These are phyloP conservation scores for Salix caprea DNA, from an alignment of 345 rosid genomes.

Conservation along the genomic window DNA sequence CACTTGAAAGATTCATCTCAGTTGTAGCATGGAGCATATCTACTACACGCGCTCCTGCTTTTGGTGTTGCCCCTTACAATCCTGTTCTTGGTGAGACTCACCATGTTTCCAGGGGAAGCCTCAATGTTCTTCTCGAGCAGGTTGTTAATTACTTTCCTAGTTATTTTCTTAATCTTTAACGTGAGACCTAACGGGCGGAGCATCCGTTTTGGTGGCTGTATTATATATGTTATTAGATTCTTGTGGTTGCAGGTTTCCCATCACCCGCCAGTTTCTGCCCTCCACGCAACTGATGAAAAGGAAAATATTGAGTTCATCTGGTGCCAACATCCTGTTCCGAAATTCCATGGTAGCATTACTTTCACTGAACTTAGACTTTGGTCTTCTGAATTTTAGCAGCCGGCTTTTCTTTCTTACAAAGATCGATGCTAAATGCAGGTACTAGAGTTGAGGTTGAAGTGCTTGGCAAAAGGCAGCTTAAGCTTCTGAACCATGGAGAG, in stretches of 20 bases:
- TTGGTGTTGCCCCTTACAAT: slow-evolving; percentile 78
- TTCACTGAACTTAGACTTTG: neutral
- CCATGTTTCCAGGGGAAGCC: slow-evolving; percentile 58
- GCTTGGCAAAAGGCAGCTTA: slow-evolving; percentile 55
- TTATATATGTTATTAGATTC: neutral
- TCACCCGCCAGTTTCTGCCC: slow-evolving; percentile 85
- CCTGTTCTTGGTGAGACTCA: slow-evolving; percentile 91
- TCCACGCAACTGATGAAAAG: slow-evolving; percentile 70
- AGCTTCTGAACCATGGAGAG: slow-evolving; percentile 49
- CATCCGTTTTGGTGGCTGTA: neutral
- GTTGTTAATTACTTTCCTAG: slow-evolving; percentile 12
- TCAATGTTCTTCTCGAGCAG: slow-evolving; percentile 76
- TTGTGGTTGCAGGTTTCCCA: slow-evolving; percentile 59
- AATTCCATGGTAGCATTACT: slow-evolving; percentile 45
- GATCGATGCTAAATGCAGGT: slow-evolving; percentile 28
- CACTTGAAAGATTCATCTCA: slow-evolving; percentile 49
- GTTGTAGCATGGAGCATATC: slow-evolving; percentile 75
- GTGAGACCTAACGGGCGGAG: too few species aligned
- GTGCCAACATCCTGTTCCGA: slow-evolving; percentile 63
- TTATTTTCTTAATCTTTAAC: neutral
- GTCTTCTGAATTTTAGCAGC: neutral
- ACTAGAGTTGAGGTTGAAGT: slow-evolving; percentile 62
- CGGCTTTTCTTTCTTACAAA: neutral
- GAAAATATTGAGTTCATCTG: slow-evolving; percentile 59
- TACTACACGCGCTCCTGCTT: slow-evolving; percentile 44